Evolutionary conservation across 495 filamentous ascomycete species (phyloP), one percentile per base, ranked within the genome.

Genomic region (Bryoglossum gracile): DNA sequence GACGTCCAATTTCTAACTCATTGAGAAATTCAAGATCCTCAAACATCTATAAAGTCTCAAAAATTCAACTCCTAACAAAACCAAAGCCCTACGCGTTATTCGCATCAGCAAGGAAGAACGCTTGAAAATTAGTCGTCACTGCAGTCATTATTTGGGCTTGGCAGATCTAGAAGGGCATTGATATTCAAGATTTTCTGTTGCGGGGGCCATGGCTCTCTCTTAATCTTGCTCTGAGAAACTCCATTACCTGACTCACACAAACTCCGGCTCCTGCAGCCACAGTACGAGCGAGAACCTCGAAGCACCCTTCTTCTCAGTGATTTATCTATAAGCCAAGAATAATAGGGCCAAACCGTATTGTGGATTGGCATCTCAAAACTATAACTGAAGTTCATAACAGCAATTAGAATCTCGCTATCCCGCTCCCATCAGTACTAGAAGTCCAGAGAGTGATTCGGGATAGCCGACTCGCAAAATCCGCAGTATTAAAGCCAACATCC

Each of bases 221-320:
- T 6, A n/a, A n/a, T n/a, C 26, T 13, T 5, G 13, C 26, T 30
- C 26, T 30, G 26, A 13, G 13, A 30, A 30, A 22, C 19, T 24
- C 1, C 8, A 22, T 6, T 10, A 6, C 11, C 38, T 3, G 8
- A 3, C 28, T 44, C 22, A 54, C 11, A 60, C 51, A 50, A 62
- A 57, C 40, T 43, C 47, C 58, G 69, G 46, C 42, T 65, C 62
- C 56, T 56, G 58, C 34, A 61, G 66, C 36, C 46, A 44, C 4
- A 65, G 46, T 60, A 44, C 4, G 13, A 63, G 65, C 37, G 67
- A 53, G 46, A 73, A 72, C 14, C 65, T 62, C 70, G 68, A 73
- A 33, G 59, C 55, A 0, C 63, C 66, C 36, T 56, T 59, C 30
- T 68, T 53, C 41, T 48, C 51, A 4, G 60, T 52, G 4, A 53